Evolutionary conservation across 495 filamentous ascomycete genomes (phyloP).

Genomic region (Zalerion maritima): DNA sequence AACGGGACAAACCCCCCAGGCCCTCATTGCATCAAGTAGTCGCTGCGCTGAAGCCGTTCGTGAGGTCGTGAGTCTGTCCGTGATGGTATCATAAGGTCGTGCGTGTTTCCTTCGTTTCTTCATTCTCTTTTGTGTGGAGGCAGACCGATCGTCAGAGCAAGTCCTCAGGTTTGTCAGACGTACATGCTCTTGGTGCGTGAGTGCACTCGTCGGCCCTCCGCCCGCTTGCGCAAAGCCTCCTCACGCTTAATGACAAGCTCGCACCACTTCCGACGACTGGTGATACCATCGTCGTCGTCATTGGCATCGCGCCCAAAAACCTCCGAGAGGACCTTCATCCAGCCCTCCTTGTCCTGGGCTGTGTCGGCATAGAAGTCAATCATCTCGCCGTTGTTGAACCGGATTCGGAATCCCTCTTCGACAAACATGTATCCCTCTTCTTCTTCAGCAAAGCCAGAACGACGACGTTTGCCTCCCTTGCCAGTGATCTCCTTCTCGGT

Average conservation of each 20-base stretch:
- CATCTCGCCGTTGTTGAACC: constrained; percentile 91
- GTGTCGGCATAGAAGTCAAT: constrained; percentile 98
- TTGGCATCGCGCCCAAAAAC: constrained; percentile 51
- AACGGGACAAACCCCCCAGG: too few species aligned
- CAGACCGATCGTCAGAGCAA: too few species aligned
- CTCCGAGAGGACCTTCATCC: constrained; percentile 84
- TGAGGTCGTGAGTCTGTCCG: too few species aligned
- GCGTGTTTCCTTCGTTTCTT: too few species aligned
- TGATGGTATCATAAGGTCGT: too few species aligned
- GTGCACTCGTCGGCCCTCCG: constrained; percentile 28
- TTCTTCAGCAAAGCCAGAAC: constrained; percentile 92
- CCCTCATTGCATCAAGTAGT: too few species aligned
- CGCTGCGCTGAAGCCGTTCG: too few species aligned
- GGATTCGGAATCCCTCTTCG: constrained; percentile 95
- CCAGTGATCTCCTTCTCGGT: constrained; percentile 63
- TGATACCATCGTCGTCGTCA: constrained; percentile 19
- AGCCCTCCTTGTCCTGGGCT: constrained; percentile 69
- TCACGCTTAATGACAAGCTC: constrained; percentile 62
- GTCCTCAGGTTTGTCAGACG: too few species aligned
- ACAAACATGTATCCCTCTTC: constrained; percentile 99
- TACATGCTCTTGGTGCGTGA: constrained; percentile 41
- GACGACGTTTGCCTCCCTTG: constrained; percentile 63
- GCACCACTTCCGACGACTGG: constrained; percentile 56
- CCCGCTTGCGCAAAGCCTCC: constrained; percentile 27
- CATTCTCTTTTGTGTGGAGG: too few species aligned